Conservation (phyloP, 2,329 filamentous ascomycete species). For the Samsoniella hepiali region DNA sequence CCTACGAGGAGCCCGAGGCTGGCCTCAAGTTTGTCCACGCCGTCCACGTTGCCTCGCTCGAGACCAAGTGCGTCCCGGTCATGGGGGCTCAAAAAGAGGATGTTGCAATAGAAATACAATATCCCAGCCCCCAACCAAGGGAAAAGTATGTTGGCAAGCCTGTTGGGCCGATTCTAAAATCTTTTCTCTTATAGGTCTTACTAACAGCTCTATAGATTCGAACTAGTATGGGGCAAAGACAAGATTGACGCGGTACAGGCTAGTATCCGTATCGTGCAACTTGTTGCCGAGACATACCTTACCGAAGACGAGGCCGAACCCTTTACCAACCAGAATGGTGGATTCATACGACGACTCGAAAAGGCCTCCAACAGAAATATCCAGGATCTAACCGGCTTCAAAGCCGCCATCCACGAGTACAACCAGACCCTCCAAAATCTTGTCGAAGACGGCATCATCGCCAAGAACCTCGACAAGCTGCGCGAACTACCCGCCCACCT, state of each 20-base stretch:
- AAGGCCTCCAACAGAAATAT: constrained; percentile 68
- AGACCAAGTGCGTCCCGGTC: constrained; percentile 49
- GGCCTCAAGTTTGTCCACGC: constrained; percentile 55
- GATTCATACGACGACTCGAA: constrained; percentile 73
- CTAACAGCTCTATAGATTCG: constrained; percentile 34
- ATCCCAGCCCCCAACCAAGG: constrained; percentile 69
- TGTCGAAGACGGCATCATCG: constrained; percentile 67
- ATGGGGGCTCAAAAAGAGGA: constrained; percentile 50
- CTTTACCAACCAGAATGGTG: constrained; percentile 69
- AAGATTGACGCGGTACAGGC: constrained; percentile 74
- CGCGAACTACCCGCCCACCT: constrained; percentile 68
- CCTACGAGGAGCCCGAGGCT: constrained; percentile 43
- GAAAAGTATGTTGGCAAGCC: constrained; percentile 54
- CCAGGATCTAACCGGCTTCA: constrained; percentile 64
- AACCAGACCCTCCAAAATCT: constrained; percentile 67
- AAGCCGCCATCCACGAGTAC: constrained; percentile 69
- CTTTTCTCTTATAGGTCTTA: neutral
- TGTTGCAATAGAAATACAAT: constrained; percentile 69
- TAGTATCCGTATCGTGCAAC: constrained; percentile 66
- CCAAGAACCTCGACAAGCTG: constrained; percentile 65
- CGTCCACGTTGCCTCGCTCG: constrained; percentile 51
- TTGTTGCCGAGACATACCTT: constrained; percentile 73
- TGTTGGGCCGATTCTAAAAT: neutral
- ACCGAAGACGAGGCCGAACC: constrained; percentile 63
- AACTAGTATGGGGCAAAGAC: constrained; percentile 75